A percentile compares a stretch with the other conserved stretches of the same genome.
Conservation (phyloP, 2,329 filamentous ascomycete genomes). For the Ophiocordyceps camponoti-leonardi region DNA sequence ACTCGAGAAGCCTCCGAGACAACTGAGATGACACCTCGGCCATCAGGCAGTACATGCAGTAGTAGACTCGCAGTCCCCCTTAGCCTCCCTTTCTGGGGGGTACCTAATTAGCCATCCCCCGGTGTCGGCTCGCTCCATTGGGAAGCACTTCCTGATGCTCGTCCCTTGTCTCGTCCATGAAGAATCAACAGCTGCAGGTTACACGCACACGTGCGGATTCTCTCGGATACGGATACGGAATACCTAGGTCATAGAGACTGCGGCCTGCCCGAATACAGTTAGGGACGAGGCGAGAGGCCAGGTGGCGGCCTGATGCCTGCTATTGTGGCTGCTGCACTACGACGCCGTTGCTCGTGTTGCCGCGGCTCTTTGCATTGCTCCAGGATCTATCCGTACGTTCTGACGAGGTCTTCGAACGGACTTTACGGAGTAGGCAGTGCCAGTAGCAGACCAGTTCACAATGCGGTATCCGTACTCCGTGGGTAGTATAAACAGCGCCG, state of each 20-base stretch:
- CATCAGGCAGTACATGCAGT: background rate
- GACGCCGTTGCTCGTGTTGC: background rate
- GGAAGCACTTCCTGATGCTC: background rate
- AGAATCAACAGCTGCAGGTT: background rate
- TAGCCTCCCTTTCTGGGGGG: background rate
- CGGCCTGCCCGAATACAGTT: background rate
- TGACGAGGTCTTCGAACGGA: too few species aligned
- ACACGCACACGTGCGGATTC: background rate
- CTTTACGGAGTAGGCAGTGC: too few species aligned
- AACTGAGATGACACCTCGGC: slow-evolving; percentile 2
- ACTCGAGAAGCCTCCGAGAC: slow-evolving; percentile 1
- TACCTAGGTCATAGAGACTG: background rate
- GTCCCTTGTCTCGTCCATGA: background rate
- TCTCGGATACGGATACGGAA: background rate
- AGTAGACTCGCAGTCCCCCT: background rate
- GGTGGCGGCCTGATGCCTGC: background rate
- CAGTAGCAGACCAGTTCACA: too few species aligned
- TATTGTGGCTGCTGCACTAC: background rate
- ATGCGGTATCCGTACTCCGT: too few species aligned
- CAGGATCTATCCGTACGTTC: too few species aligned
- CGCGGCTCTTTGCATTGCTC: background rate
- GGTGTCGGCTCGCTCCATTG: background rate
- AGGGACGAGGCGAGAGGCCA: background rate
- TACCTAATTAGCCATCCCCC: too few species aligned
- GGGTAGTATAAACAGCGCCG: too few species aligned